These are phyloP conservation scores for Haplosporangium gracile DNA, from an alignment of 192 early-diverging fungal species.

Conservation along the genomic window DNA sequence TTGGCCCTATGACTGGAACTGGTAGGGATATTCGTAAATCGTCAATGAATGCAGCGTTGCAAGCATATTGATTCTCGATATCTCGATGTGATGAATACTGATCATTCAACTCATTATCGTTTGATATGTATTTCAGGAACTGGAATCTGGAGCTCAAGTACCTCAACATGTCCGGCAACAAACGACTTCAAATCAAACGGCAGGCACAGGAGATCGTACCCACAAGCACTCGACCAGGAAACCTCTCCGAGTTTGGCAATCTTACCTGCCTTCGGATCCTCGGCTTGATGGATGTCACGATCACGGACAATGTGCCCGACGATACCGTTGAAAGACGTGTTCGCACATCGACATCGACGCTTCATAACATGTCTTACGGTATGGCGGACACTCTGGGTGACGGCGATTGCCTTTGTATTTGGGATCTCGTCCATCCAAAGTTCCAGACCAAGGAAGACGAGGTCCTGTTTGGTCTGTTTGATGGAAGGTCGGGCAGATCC, in stretches of 20 bases:
- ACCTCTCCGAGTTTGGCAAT: constrained; percentile 82
- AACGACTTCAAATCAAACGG: constrained; percentile 87
- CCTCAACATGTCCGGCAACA: constrained; percentile 94
- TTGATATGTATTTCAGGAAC: constrained; percentile 62
- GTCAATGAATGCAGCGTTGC: background rate
- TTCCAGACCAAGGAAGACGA: constrained; percentile 89
- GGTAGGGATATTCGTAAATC: constrained; percentile 59
- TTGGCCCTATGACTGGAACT: constrained; percentile 98
- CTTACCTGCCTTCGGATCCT: constrained; percentile 83
- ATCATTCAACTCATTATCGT: background rate
- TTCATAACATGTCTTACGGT: constrained; percentile 89
- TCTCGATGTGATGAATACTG: too few species aligned
- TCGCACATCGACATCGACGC: constrained; percentile 84
- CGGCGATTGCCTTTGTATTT: constrained; percentile 78
- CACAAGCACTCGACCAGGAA: constrained; percentile 56
- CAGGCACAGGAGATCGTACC: constrained; percentile 60
- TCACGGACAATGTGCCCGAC: constrained; percentile 78
- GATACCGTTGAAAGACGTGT: constrained; percentile 85
- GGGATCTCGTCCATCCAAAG: constrained; percentile 89
- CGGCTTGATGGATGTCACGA: constrained; percentile 91
- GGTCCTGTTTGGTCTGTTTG: constrained; percentile 91
- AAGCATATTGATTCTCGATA: too few species aligned
- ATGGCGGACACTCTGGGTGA: constrained; percentile 86
- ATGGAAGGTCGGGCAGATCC: constrained; percentile 74
- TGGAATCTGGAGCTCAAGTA: constrained; percentile 94